Evolutionary conservation across 2,329 filamentous ascomycete species (phyloP), one percentile per base, ranked within the genome.

Genomic region (Apiospora marii): DNA sequence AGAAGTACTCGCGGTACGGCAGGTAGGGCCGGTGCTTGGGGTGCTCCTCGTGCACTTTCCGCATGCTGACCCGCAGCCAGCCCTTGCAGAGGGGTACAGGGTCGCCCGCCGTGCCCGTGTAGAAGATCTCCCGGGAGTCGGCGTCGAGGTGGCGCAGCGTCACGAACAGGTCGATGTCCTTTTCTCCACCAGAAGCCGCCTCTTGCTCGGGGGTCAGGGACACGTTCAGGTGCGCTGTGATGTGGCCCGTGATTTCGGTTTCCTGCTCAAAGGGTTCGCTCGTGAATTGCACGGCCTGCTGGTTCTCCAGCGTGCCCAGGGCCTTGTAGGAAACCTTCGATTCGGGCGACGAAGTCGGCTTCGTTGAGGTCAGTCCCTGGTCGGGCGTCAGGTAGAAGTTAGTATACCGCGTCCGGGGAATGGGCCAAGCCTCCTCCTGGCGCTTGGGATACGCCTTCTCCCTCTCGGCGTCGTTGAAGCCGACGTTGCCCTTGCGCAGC

Each of bases 231-330:
- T 90, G 91, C 0, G 90, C 91, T 0, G 89, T 84, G 41, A 93
- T 83, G 77, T 93, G 90, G 0, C 92, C 92, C 0, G 92, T 94
- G 71, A 94, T 89, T 77, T 94, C 92, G 0, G 88, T 92, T 76
- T 93, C 90, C 8, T 83, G 73, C n/a, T 87, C 84, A 72, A 93
- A 92, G 0, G 89, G 82, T 0, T 83, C 72, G 0, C 88, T 92
- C 0, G 82, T 84, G 79, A 93, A 93, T 58, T 88, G 87, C 0
- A 93, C 75, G 0, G 86, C 72, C 69, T 91, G 83, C 0, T 86
- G 86, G 13, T 87, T 83, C 0, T 90, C 83, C 0, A 92, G 76
- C 0, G 83, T 88, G 0, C 91, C 90, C 0, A 92, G 83, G 0
- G 91, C 90, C 70, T 84, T 84, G 79, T 93, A 93, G 0, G 86